Percentiles rank a stretch among this genome's conserved stretches.
phyloP scores from a whole-genome alignment of 2,329 filamentous ascomycete genomes.

The Emergomyces orientalis region DNA sequence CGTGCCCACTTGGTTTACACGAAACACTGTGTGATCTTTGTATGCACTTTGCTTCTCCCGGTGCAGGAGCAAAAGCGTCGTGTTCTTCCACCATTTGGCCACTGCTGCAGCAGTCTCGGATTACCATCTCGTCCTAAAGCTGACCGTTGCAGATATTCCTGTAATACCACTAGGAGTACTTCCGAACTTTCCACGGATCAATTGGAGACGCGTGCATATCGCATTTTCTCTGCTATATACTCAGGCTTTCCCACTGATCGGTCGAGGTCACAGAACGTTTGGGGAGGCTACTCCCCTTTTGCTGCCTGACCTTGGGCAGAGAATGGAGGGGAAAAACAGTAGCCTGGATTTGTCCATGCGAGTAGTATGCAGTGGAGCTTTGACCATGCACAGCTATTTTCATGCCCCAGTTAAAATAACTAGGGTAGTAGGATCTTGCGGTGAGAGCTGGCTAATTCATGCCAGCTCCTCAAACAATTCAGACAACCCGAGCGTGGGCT shows the following conservation, averaged over 20 bases:
- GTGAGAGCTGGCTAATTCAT: not conserved
- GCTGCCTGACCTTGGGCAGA: not conserved
- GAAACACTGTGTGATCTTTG: not conserved
- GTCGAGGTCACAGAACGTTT: not conserved
- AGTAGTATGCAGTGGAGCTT: not conserved
- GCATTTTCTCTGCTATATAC: not conserved
- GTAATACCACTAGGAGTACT: not conserved
- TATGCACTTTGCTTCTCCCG: not conserved
- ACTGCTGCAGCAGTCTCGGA: not conserved
- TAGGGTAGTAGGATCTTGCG: not conserved
- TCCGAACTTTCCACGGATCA: not conserved
- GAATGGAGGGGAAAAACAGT: not conserved
- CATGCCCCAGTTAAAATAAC: not conserved
- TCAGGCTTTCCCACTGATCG: not conserved
- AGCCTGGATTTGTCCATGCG: not conserved
- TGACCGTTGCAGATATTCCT: slow-evolving; percentile 3
- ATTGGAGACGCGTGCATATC: not conserved
- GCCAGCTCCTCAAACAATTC: not conserved
- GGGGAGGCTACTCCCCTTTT: not conserved
- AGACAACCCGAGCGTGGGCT: not conserved
- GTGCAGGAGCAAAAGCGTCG: slow-evolving; percentile 3
- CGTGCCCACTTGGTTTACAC: not conserved
- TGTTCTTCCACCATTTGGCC: slow-evolving; percentile 7
- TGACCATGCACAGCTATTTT: too few species aligned
- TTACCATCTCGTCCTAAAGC: not conserved